A percentile compares a stretch with the other conserved stretches of the same genome.
phyloP scores from a whole-genome alignment of 441 rosid species.

The Flueggea neowawraea region DNA sequence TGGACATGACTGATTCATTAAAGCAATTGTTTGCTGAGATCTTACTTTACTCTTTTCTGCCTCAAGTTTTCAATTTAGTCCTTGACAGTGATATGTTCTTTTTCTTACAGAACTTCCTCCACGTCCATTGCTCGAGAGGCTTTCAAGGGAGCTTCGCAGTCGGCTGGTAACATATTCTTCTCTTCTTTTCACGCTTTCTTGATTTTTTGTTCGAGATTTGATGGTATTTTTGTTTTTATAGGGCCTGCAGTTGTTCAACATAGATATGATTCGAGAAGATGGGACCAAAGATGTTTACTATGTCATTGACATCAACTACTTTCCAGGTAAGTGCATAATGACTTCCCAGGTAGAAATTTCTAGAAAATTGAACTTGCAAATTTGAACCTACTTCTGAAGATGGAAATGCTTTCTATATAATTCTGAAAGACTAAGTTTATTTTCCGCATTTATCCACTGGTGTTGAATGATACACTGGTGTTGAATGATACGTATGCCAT shows the following conservation, averaged over 20 bases:
- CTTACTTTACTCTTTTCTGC: neutral
- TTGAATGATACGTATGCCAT: too few species aligned
- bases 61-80: neutral
- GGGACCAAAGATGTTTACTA: conserved; percentile 66
- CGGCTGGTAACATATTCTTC: conserved; percentile 47
- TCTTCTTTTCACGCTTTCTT: neutral
- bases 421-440: too few species aligned
- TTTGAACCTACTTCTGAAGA: neutral
- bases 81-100: conserved; percentile 7
- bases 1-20: too few species aligned
- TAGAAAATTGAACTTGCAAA: neutral
- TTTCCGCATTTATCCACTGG: too few species aligned
- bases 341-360: too few species aligned
- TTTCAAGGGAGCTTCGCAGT: conserved; percentile 72
- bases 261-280: conserved; percentile 86
- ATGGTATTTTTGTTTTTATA: conserved; percentile 15
- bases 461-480: neutral
- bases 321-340: conserved; percentile 50
- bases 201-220: neutral
- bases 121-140: conserved; percentile 69
- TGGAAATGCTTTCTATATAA: too few species aligned
- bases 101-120: conserved; percentile 83
- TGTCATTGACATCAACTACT: conserved; percentile 85
- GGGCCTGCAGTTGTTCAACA: conserved; percentile 89
- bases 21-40: neutral